Percentiles rank a stretch among this genome's conserved stretches.
Evolutionary conservation across 106 monocot species (phyloP).

Genomic region (Xerophyta viscosa): DNA sequence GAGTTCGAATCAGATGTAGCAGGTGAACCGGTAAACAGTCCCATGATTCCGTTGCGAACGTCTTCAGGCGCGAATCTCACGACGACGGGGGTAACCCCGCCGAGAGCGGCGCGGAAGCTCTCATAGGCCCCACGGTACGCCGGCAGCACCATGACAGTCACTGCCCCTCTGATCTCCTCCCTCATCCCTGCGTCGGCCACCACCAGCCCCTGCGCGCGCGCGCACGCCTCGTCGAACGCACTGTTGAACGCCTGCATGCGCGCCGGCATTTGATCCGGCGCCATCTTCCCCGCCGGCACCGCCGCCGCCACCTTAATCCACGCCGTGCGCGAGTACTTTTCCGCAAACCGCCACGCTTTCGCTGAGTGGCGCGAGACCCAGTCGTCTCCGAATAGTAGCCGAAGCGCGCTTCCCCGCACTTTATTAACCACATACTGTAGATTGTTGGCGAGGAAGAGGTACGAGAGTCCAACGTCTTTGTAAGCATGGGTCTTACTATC

Average conservation of each 20-base stretch:
- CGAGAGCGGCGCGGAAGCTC: background rate
- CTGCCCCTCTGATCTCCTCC: conserved; percentile 29
- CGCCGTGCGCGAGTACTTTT: conserved; percentile 7
- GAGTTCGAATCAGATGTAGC: background rate
- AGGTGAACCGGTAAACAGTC: background rate
- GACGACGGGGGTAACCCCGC: background rate
- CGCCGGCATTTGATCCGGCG: background rate
- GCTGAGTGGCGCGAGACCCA: conserved; percentile 13
- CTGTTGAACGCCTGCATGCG: conserved; percentile 19
- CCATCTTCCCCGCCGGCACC: background rate
- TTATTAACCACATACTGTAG: conserved; percentile 25
- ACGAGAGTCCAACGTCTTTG: conserved; percentile 11
- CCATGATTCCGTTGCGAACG: background rate
- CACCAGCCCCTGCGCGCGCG: conserved; percentile 21
- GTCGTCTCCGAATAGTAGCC: conserved; percentile 17
- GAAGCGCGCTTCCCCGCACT: conserved; percentile 8
- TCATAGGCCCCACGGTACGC: background rate
- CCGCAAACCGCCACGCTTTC: conserved; percentile 14
- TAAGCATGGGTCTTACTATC: conserved; percentile 22
- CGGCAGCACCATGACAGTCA: conserved; percentile 2
- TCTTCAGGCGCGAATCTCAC: conserved; percentile 2
- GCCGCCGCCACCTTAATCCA: conserved; percentile 21
- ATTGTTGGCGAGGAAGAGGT: conserved; percentile 41
- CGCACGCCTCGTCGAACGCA: conserved; percentile 27
- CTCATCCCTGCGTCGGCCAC: conserved; percentile 26